These are phyloP conservation scores for Glarea lozoyensis DNA, from an alignment of 495 filamentous ascomycete genomes.

Conservation along the genomic window DNA sequence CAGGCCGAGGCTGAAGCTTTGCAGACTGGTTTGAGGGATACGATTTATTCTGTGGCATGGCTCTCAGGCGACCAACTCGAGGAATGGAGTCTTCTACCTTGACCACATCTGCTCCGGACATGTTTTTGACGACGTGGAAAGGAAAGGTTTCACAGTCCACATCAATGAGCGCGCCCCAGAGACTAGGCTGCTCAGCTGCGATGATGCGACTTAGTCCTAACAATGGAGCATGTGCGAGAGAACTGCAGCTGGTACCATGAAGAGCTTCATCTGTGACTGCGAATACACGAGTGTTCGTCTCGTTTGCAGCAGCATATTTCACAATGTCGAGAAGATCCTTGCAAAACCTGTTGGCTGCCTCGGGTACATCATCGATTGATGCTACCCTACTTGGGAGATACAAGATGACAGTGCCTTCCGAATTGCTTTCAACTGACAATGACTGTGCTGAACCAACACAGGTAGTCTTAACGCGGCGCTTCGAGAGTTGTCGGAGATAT, in stretches of 20 bases:
- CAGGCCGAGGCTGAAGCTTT: slow-evolving; percentile 13
- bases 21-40: slow-evolving; percentile 12
- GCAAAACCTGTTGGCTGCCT: background rate
- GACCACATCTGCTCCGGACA: slow-evolving; percentile 32
- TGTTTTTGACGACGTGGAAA: slow-evolving; percentile 25
- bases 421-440: too few relatives aligned
- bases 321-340: background rate
- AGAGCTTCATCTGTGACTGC: background rate
- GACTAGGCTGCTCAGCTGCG: slow-evolving; percentile 29
- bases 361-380: background rate
- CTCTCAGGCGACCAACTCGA: slow-evolving; percentile 24
- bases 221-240: slow-evolving; percentile 28
- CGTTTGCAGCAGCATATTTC: background rate
- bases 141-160: slow-evolving; percentile 21
- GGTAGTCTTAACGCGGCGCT: too few relatives aligned
- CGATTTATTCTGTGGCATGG: slow-evolving; percentile 19
- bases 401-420: too few relatives aligned
- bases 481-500: too few relatives aligned
- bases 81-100: slow-evolving; percentile 35
- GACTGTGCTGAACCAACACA: too few relatives aligned
- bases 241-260: slow-evolving; percentile 5
- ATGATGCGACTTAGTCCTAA: slow-evolving; percentile 30
- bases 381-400: too few relatives aligned
- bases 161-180: slow-evolving; percentile 31
- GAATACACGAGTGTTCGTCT: background rate